Percentiles rank a stretch among this genome's conserved stretches.
These are phyloP conservation scores for Cryptosporidium parvum DNA, from an alignment of 169 alveolate genomes.

Conservation along the genomic window DNA sequence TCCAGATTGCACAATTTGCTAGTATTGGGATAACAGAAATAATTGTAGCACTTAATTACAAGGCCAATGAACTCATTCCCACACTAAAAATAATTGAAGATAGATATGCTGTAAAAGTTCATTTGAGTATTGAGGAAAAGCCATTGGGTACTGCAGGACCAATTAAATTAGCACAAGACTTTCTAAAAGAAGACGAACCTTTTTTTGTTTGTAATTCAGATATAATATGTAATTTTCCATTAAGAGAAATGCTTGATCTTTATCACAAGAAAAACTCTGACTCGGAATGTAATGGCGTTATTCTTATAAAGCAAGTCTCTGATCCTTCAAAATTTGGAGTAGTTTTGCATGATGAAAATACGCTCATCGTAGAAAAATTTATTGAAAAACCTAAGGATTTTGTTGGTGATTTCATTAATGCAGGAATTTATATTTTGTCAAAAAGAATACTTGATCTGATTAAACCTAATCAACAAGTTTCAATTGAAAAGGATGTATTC, in stretches of 20 bases:
- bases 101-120: constrained; percentile 90
- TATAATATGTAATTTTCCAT: constrained; percentile 95
- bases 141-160: constrained; percentile 98
- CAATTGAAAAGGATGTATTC: constrained; percentile 95
- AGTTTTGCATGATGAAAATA: constrained; percentile 90
- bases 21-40: constrained; percentile 82
- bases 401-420: constrained; percentile 90
- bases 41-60: constrained; percentile 91
- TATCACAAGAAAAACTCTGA: constrained; percentile 91
- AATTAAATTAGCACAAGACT: constrained; percentile 88
- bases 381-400: constrained; percentile 95
- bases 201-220: constrained; percentile 97
- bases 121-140: constrained; percentile 92
- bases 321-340: constrained; percentile 98
- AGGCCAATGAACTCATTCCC: constrained; percentile 85
- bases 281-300: constrained; percentile 79
- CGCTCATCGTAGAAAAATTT: constrained; percentile 86
- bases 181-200: constrained; percentile 87
- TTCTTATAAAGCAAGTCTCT: constrained; percentile 91
- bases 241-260: constrained; percentile 91
- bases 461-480: constrained; percentile 87
- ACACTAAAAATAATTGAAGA: constrained; percentile 84
- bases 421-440: constrained; percentile 90
- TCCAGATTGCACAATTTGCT: constrained; percentile 82
- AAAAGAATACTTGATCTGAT: constrained; percentile 89